phyloP scores from a whole-genome alignment of 345 rosid genomes.

The Moricandia moricandioides region DNA sequence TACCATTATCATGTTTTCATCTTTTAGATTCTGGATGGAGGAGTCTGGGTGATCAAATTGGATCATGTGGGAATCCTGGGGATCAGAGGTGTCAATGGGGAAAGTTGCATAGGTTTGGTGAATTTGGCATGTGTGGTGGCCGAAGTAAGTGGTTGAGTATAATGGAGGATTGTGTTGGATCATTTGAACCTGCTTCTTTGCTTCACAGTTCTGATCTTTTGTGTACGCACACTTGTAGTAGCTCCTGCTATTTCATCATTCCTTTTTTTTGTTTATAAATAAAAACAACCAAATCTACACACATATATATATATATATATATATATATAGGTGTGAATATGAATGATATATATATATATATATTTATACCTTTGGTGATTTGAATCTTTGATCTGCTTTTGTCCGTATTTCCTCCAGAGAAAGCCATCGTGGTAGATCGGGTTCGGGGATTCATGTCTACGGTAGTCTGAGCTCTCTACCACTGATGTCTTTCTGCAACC shows the following conservation, averaged over 20 bases:
- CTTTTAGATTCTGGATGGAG: neutral
- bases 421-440: conserved; percentile 46
- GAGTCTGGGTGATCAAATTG: conserved; percentile 27
- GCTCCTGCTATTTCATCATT: conserved; percentile 35
- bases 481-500: conserved; percentile 26
- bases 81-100: conserved; percentile 8
- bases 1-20: conserved; percentile 5
- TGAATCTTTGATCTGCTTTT: conserved; percentile 47
- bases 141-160: conserved; percentile 46
- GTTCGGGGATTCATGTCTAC: conserved; percentile 23
- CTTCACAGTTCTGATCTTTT: conserved; percentile 51
- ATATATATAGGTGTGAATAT: neutral
- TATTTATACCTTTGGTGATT: conserved; percentile 41
- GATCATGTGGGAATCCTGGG: conserved; percentile 31
- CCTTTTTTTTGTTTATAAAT: neutral
- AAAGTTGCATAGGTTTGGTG: conserved; percentile 19
- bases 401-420: conserved; percentile 63
- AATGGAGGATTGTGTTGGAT: conserved; percentile 36
- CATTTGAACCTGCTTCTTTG: conserved; percentile 56
- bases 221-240: conserved; percentile 59
- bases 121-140: conserved; percentile 47
- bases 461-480: conserved; percentile 36
- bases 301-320: neutral
- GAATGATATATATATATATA: neutral
- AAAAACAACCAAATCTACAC: neutral